Percentiles rank a stretch among this genome's conserved stretches.
Conservation (phyloP, 352 stramenopile genomes). For the Plasmopara muralis region DNA sequence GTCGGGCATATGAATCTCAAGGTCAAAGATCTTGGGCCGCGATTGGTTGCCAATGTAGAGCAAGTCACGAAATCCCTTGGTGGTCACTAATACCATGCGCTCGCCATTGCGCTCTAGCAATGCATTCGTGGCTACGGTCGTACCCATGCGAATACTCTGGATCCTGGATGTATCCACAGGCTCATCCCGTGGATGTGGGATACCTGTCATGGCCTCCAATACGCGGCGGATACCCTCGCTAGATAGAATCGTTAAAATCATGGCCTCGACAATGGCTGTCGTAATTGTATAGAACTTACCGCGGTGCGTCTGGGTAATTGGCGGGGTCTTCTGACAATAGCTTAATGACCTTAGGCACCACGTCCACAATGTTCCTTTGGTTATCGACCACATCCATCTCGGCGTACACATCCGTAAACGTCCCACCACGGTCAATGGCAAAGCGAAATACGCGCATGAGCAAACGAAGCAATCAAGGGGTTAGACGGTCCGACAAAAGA, state of each 20-base stretch:
- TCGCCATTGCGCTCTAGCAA: conserved; percentile 96
- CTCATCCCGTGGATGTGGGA: conserved; percentile 74
- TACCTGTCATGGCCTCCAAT: conserved; percentile 89
- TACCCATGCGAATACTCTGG: conserved; percentile 97
- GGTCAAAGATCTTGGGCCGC: conserved; percentile 95
- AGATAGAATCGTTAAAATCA: background rate
- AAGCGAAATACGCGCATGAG: conserved; percentile 86
- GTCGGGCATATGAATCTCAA: conserved; percentile 90
- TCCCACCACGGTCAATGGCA: conserved; percentile 95
- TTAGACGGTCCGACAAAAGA: no score
- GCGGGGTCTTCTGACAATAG: conserved; percentile 95
- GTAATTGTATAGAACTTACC: conserved; percentile 25
- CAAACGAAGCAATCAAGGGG: no score
- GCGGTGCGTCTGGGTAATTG: conserved; percentile 97
- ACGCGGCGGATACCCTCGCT: conserved; percentile 92
- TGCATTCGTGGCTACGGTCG: conserved; percentile 99
- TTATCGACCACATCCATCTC: conserved; percentile 83
- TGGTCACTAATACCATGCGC: conserved; percentile 92
- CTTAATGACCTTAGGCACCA: conserved; percentile 90
- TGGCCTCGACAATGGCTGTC: no score
- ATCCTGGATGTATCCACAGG: conserved; percentile 88
- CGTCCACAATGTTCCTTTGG: conserved; percentile 33
- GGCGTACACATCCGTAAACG: conserved; percentile 98
- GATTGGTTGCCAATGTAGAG: conserved; percentile 98
- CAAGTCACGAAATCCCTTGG: conserved; percentile 93